Evolutionary conservation across 2,329 filamentous ascomycete species (phyloP).

Genomic region (Cryoendolithus antarcticus): DNA sequence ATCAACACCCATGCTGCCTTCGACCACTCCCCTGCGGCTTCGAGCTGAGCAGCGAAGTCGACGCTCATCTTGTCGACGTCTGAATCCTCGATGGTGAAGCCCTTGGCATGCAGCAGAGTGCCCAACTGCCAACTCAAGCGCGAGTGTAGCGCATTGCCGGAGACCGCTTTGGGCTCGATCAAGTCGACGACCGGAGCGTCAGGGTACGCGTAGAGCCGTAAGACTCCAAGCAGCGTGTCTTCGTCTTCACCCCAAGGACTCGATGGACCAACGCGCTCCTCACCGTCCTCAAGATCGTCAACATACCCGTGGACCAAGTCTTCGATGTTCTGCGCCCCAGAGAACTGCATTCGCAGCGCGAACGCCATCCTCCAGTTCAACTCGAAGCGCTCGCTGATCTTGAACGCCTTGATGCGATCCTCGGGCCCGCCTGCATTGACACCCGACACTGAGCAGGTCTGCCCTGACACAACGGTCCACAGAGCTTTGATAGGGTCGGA

Average conservation of each 20-base stretch:
- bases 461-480: conserved; percentile 80
- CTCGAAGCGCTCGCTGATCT: conserved; percentile 70
- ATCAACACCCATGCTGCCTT: conserved; percentile 20
- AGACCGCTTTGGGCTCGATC: conserved; percentile 63
- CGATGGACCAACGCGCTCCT: conserved; percentile 54
- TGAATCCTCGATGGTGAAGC: conserved; percentile 15
- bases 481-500: conserved; percentile 70
- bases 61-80: conserved; percentile 57
- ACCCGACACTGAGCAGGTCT: conserved; percentile 72
- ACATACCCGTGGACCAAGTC: conserved; percentile 62
- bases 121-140: conserved; percentile 78
- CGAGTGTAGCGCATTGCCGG: conserved; percentile 60
- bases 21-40: conserved; percentile 15
- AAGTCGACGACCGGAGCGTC: conserved; percentile 49
- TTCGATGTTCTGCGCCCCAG: conserved; percentile 54
- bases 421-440: conserved; percentile 61
- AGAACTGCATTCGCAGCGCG: conserved; percentile 83
- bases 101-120: conserved; percentile 35
- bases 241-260: conserved; percentile 41
- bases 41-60: conserved; percentile 21
- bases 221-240: conserved; percentile 74
- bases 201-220: conserved; percentile 47
- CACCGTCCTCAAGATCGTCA: conserved; percentile 57
- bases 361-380: conserved; percentile 92
- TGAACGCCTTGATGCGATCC: conserved; percentile 67